A percentile compares a stretch with the other conserved stretches of the same genome.
Conservation (phyloP, 2,329 filamentous ascomycete species). For the Chaetomiaceae sp. region DNA sequence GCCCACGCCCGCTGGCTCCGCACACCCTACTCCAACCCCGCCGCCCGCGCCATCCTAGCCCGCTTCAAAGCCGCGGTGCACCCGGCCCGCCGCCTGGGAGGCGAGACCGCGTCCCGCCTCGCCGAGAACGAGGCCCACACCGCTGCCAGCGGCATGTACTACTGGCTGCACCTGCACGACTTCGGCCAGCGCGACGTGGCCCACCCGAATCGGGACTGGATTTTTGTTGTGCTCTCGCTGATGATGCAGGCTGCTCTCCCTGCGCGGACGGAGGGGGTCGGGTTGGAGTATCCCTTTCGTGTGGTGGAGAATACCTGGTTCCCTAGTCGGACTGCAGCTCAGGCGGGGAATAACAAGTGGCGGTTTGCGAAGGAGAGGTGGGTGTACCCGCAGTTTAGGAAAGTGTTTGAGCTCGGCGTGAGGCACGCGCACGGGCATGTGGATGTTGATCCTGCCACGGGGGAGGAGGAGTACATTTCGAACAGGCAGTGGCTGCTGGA, state of each 20-base stretch:
- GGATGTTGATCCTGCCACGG: no score
- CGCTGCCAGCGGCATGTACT: background rate
- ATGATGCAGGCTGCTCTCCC: conserved; percentile 7
- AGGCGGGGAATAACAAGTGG: background rate
- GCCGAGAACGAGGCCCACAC: background rate
- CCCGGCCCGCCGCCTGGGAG: background rate
- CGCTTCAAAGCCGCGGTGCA: background rate
- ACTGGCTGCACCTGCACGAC: background rate
- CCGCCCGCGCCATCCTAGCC: background rate
- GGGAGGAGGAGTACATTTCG: background rate
- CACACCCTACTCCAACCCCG: conserved; percentile 8
- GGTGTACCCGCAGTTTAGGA: background rate
- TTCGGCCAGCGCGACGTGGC: background rate
- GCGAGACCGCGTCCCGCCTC: background rate
- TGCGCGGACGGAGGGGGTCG: background rate
- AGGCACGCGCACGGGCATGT: background rate
- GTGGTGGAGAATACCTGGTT: background rate
- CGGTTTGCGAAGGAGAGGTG: background rate
- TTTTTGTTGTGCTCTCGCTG: background rate
- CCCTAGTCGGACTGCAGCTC: background rate
- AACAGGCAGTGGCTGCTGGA: background rate
- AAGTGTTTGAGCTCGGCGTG: background rate
- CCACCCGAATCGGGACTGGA: background rate
- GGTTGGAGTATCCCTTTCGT: background rate
- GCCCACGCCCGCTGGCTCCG: background rate